A percentile compares a stretch with the other conserved stretches of the same genome.
Evolutionary conservation across 2,329 filamentous ascomycete genomes (phyloP).

Genomic region (Moelleriella libera): DNA sequence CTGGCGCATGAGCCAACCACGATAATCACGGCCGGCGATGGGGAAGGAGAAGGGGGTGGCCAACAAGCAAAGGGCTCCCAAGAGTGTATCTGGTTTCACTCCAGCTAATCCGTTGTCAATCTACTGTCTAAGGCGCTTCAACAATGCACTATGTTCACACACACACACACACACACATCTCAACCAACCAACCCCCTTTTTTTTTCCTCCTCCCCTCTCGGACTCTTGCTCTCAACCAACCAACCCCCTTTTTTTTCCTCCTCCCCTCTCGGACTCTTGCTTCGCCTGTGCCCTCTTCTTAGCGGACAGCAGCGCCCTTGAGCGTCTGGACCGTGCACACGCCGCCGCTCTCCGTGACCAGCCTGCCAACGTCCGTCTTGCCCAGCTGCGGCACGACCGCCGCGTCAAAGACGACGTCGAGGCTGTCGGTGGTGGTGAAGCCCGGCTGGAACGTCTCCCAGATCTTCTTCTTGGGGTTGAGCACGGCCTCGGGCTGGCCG

Average conservation of each 20-base stretch:
- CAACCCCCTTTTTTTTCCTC: neutral
- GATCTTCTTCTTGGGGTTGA: conserved; percentile 99
- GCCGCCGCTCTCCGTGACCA: conserved; percentile 66
- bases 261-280: neutral
- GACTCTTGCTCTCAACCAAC: neutral
- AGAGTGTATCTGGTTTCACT: too few relatives aligned
- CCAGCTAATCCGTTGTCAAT: too few relatives aligned
- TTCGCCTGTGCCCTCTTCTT: neutral
- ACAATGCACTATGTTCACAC: too few relatives aligned
- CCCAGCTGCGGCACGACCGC: conserved; percentile 61
- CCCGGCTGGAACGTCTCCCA: conserved; percentile 96
- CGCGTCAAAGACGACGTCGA: conserved; percentile 81
- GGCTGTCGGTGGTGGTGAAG: conserved; percentile 71
- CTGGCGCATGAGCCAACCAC: too few relatives aligned
- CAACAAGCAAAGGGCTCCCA: too few relatives aligned
- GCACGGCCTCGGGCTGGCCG: conserved; percentile 78
- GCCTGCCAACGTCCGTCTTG: conserved; percentile 50
- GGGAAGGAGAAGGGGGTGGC: too few relatives aligned
- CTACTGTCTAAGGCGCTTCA: too few relatives aligned
- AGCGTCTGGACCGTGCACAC: conserved; percentile 73
- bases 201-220: too few relatives aligned
- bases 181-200: too few relatives aligned
- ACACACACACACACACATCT: too few relatives aligned
- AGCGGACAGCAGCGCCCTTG: conserved; percentile 71
- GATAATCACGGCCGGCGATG: too few relatives aligned